These are phyloP conservation scores for Dittrichia graveolens DNA, from an alignment of 129 eudicot genomes.

Conservation along the genomic window DNA sequence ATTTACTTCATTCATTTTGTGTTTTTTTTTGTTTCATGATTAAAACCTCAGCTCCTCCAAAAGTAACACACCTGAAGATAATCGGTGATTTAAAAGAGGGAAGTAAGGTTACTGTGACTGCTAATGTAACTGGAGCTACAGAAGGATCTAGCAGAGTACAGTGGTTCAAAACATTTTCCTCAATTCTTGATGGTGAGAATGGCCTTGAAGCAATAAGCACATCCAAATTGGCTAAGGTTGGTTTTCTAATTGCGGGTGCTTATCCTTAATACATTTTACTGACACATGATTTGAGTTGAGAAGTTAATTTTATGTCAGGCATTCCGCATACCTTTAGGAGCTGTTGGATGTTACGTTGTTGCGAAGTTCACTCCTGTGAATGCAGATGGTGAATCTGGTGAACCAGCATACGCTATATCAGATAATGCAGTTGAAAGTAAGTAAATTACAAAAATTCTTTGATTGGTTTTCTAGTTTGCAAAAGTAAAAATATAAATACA, in stretches of 20 bases:
- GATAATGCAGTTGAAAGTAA: conserved; percentile 79
- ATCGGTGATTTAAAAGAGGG: conserved; percentile 92
- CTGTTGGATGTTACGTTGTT: conserved; percentile 81
- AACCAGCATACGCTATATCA: conserved; percentile 70
- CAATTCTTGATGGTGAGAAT: conserved; percentile 65
- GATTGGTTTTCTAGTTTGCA: conserved; percentile 1
- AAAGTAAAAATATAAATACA: background rate
- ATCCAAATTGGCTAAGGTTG: conserved; percentile 91
- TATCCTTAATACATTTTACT: conserved; percentile 3
- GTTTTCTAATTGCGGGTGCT: conserved; percentile 10
- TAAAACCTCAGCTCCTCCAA: conserved; percentile 90
- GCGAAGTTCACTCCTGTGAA: conserved; percentile 97
- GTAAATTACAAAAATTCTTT: conserved; percentile 17
- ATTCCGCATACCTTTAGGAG: conserved; percentile 91
- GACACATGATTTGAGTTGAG: conserved; percentile 17
- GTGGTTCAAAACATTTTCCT: conserved; percentile 83
- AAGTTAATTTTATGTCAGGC: conserved; percentile 52
- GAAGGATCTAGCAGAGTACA: conserved; percentile 96
- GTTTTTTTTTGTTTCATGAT: conserved; percentile 19
- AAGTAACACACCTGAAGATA: conserved; percentile 70
- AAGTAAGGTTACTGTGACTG: conserved; percentile 82
- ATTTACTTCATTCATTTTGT: background rate
- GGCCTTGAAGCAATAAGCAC: conserved; percentile 80
- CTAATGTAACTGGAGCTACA: conserved; percentile 87
- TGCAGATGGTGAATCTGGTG: conserved; percentile 93